Evolutionary conservation across 345 rosid species (phyloP), one percentile per base, ranked within the genome.

Genomic region (Citrus inodora): DNA sequence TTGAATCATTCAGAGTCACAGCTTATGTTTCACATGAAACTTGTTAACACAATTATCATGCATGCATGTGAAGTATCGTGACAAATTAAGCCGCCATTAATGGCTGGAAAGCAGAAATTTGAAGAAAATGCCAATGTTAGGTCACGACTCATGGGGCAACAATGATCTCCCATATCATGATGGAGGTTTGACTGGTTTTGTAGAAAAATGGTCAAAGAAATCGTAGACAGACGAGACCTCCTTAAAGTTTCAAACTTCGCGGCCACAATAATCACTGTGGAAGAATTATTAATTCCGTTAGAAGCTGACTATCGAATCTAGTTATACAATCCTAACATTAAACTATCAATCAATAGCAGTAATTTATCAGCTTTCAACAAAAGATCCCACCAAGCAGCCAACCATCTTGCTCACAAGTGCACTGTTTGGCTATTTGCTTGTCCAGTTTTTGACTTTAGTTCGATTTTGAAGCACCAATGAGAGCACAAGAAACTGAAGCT

Each of bases 401-500:
- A 70, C 33, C 71, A 37, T 59, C 72, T 53, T 27, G 32, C 80
- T 14, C 14, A 51, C 64, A 55, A 75, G 76, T 35, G 40, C 37
- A 79, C 66, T 73, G 56, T 72, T 63, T 73, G 40, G 68, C 74
- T 74, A 76, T 71, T 80, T 71, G 70, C 73, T 84, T 85, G 78
- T 78, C 80, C 86, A 70, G 66, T 78, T 64, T 17, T 37, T 21
- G 71, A 19, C 67, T 74, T 61, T 53, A 21, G 30, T 61, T 40
- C 69, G 13, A 64, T 37, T 68, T 62, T 66, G 35, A 32, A 25
- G 46, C 28, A 13, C 80, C 65, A 71, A 35, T 70, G 78, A 24
- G 51, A 77, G 7, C 67, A 60, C 71, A 69, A 73, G 73, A 64
- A 60, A 56, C 42, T 37, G 28, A 25, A 53, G 22, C 58, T 53